A percentile compares a stretch with the other conserved stretches of the same genome.
Conservation (phyloP, 1,139 yeast genomes). For the Yamadazyma taylorii region DNA sequence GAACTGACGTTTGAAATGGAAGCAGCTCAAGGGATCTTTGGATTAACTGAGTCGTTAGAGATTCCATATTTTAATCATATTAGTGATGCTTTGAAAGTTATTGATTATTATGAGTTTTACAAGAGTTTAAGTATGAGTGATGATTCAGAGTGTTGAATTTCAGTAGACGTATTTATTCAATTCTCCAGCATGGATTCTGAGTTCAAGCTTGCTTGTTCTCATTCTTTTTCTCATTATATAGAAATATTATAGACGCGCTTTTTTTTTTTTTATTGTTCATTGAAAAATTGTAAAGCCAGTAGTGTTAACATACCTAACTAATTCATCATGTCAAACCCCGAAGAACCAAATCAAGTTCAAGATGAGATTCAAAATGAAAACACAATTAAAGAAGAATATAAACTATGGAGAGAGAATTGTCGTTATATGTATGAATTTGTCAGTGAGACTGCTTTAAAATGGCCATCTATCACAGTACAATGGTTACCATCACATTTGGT, state of each 20-base stretch:
- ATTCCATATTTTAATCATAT: slow-evolving; percentile 43
- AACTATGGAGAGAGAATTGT: slow-evolving; percentile 77
- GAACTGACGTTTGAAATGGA: slow-evolving; percentile 9
- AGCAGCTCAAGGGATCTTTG: slow-evolving; percentile 18
- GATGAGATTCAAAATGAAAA: slow-evolving; percentile 32
- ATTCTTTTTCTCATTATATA: no score
- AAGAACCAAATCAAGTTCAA: slow-evolving; percentile 4
- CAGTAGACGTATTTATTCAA: no score
- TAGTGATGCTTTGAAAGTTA: slow-evolving; percentile 42
- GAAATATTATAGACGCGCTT: no score
- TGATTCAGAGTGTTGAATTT: no score
- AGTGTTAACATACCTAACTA: no score
- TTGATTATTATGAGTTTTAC: slow-evolving; percentile 34
- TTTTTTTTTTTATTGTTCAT: no score
- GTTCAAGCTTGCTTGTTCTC: no score
- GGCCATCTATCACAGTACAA: slow-evolving; percentile 81
- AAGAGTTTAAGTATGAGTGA: not conserved
- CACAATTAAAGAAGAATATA: slow-evolving; percentile 66
- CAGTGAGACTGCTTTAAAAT: slow-evolving; percentile 71
- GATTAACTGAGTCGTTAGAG: slow-evolving; percentile 27
- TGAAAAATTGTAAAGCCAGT: no score
- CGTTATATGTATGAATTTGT: slow-evolving; percentile 80
- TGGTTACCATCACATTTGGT: slow-evolving; percentile 58
- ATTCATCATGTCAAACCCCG: not conserved
- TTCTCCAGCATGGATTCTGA: no score